Evolutionary conservation across 1,139 yeast genomes (phyloP), one percentile per base, ranked within the genome.

Genomic region (Suhomyces bribrorum): DNA sequence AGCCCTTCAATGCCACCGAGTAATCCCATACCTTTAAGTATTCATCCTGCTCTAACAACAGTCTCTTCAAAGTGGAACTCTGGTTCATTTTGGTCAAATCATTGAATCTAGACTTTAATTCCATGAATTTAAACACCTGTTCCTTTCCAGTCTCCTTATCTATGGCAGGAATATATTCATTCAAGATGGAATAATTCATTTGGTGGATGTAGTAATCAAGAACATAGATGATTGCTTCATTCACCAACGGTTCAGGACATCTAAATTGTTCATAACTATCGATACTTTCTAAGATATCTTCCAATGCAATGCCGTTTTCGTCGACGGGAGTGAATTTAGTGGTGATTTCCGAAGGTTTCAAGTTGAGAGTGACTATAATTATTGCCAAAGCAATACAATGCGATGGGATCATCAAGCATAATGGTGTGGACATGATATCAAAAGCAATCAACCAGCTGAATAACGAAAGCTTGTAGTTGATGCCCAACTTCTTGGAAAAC

Each of bases 381-480:
- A 81, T 76, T 1, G 90, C 87, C 40, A 88, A 59, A 0, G 97
- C 94, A 32, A 85, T 79, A 28, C 86, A 76, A 57, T 89, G 95
- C 2, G 90, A 83, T 1, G 97, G 95, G 12, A 79, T 73, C 54
- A 79, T 81, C 27, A 92, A 62, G 13, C 82, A 77, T 14, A 85
- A 70, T 26, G 86, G 86, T 2, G 96, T 81, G 38, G 82, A 77
- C 57, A 83, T 80, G 11, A 84, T 70, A 56, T 92, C 98, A 49
- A 81, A 80, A 12, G 83, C 71, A 4, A 90, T 71, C 16, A 79
- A 62, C 96, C 97, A 92, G 4, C 90, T 81, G 35, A 79, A 62
- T 50, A 75, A 69, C 7, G 81, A 68, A 16, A 72, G 55, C 17
- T 64, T 66, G 46, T 73, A 70, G 31, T 68, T 70, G 12, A 83